Conservation (phyloP, 78 protist genomes). For the Isochrysis galbana region DNA sequence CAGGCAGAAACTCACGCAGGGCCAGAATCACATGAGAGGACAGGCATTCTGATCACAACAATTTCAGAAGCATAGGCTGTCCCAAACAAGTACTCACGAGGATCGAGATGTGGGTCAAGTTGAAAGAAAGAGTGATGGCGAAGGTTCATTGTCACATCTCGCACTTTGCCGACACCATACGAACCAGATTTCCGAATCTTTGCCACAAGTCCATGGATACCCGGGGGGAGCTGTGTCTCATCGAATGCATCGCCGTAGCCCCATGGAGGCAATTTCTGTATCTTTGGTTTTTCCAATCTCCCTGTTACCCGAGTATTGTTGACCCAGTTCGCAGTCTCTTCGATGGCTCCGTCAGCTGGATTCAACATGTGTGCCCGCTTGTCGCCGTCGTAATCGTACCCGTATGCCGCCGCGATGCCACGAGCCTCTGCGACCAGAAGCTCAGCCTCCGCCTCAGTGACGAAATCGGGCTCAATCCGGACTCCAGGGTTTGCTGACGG, state of each 20-base stretch:
- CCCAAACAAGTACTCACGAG: too few relatives aligned
- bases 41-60: too few relatives aligned
- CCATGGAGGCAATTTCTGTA: not conserved
- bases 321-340: not conserved
- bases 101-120: slow-evolving; percentile 12
- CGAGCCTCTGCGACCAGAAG: not conserved
- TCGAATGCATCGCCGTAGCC: not conserved
- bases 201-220: not conserved
- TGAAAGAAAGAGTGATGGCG: not conserved
- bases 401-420: not conserved
- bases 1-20: too few relatives aligned
- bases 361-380: not conserved
- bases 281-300: not conserved
- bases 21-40: too few relatives aligned
- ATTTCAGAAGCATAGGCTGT: too few relatives aligned
- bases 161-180: not conserved
- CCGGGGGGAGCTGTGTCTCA: not conserved
- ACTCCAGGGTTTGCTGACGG: not conserved
- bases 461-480: not conserved
- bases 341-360: not conserved
- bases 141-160: not conserved
- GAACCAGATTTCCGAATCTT: not conserved
- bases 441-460: not conserved
- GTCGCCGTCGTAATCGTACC: not conserved
- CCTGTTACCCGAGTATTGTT: not conserved